Evolutionary conservation across 805 yeast genomes (phyloP), one percentile per base, ranked within the genome.

Genomic region (Saccharomycopsis sp.): DNA sequence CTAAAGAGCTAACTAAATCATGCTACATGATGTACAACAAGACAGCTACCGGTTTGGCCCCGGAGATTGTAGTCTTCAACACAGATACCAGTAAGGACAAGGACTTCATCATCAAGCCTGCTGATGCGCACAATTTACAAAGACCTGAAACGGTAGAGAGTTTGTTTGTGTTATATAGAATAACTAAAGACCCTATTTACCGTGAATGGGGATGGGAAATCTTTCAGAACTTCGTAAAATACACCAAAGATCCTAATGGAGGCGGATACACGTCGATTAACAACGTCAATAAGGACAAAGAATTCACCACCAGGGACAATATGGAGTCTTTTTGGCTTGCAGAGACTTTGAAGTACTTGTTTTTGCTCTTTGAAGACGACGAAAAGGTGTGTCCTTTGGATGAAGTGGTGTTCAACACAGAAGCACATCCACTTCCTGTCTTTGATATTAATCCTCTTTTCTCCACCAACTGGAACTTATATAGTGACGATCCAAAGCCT

Each of bases 131-230:
- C 70, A 90, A 90, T 70, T 74, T 92, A 62, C 97, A 91, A 73
- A 79, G 97, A 64, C 97, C 97, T 0, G 97, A 92, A 70, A 89
- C 97, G 1, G 96, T 91, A 1, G 97, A 92, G 72, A 85, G 96
- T 1, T 75, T 92, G 50, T 92, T 86, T 75, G 80, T 87, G 64
- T 73, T 92, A 63, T 92, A 85, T 73, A 82, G 91, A 64, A 75
- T 90, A 64, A 88, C 96, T 0, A 85, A 86, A 25, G 94, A 91
- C 67, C 82, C 80, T 41, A 86, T 86, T 66, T 91, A 89, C 70
- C 81, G 97, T 65, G 79, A 84, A 67, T 90, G 96, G 91, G 97
- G 97, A 8, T 87, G 86, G 79, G 89, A 87, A 67, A 88, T 92
- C 38, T 88, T 91, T 72, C 76, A 83, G 67, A 82, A 80, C 62